Evolutionary conservation across 2,329 filamentous ascomycete species (phyloP).

Genomic region (Chaetomiaceae sp.): DNA sequence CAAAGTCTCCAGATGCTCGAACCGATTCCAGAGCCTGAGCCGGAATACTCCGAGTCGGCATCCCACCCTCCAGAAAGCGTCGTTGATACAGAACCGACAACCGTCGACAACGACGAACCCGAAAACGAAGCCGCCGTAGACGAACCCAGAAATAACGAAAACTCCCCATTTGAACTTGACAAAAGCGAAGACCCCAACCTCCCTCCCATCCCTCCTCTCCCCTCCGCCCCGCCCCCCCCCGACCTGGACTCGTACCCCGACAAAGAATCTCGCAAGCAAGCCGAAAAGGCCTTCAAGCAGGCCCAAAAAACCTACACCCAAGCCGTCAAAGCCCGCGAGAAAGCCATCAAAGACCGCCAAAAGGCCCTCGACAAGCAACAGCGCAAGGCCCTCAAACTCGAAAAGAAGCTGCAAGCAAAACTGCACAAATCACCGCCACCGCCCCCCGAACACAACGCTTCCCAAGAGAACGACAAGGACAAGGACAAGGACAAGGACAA

Average conservation of each 20-base stretch:
- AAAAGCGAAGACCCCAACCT: slow-evolving; percentile 29
- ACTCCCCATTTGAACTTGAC: too few species aligned
- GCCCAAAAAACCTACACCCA: slow-evolving; percentile 61
- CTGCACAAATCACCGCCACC: background rate
- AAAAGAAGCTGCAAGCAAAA: slow-evolving; percentile 15
- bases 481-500: background rate
- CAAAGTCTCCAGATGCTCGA: slow-evolving; percentile 15
- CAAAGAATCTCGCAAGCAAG: slow-evolving; percentile 62
- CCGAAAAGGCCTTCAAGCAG: slow-evolving; percentile 63
- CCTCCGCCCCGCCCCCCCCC: slow-evolving; percentile 50
- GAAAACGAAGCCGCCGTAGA: too few species aligned
- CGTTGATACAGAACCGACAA: background rate
- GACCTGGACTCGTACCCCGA: slow-evolving; percentile 57
- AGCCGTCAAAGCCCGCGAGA: slow-evolving; percentile 62
- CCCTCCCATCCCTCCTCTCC: slow-evolving; percentile 45
- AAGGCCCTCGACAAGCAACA: slow-evolving; percentile 41
- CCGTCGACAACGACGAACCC: background rate
- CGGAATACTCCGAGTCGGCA: slow-evolving; percentile 6
- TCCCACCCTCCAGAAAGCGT: background rate
- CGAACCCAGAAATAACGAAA: slow-evolving; percentile 13
- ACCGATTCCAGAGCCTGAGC: slow-evolving; percentile 12
- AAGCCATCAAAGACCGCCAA: slow-evolving; percentile 53
- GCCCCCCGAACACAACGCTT: background rate
- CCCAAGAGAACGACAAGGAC: slow-evolving; percentile 23
- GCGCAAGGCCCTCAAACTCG: slow-evolving; percentile 16